Evolutionary conservation across 208 protist genomes (phyloP).

Genomic region (Leishmania mexicana): DNA sequence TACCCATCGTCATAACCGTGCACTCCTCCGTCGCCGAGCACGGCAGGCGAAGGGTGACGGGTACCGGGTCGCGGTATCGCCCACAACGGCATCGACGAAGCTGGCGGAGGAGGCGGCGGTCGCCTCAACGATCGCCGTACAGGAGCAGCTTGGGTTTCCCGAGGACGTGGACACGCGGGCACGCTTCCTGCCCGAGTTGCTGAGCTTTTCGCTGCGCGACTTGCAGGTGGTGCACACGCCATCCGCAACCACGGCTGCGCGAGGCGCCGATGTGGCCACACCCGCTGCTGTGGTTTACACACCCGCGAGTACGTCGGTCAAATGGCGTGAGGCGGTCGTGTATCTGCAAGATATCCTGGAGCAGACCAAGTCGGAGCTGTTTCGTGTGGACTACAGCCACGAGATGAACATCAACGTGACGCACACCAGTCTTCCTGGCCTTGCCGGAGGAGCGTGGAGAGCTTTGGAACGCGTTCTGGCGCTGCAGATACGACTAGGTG

Average conservation of each 20-base stretch:
- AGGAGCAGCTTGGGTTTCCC: conserved; percentile 32
- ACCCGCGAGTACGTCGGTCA: conserved; percentile 15
- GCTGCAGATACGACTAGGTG: conserved; percentile 30
- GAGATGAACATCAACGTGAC: conserved; percentile 40
- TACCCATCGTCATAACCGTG: conserved; percentile 10
- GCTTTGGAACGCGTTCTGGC: conserved; percentile 27
- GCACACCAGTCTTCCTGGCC: conserved; percentile 12
- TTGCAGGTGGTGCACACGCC: conserved; percentile 32
- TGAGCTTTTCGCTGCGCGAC: conserved; percentile 32
- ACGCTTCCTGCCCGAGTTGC: conserved; percentile 35
- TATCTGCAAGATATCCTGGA: conserved; percentile 34
- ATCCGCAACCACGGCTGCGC: not conserved
- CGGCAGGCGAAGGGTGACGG: not conserved
- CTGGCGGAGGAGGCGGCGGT: not conserved
- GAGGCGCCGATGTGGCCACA: not conserved
- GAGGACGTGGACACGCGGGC: conserved; percentile 18
- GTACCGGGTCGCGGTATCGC: not conserved
- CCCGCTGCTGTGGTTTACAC: not conserved
- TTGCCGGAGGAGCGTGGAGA: not conserved
- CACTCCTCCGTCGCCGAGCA: conserved; percentile 8
- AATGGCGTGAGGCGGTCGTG: conserved; percentile 40
- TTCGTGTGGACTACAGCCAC: conserved; percentile 38
- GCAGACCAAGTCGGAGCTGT: conserved; percentile 33
- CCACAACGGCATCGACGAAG: not conserved
- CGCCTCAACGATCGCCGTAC: not conserved